Conservation (phyloP, 176 grass and related monocot species). For the Aechmea fasciata region DNA sequence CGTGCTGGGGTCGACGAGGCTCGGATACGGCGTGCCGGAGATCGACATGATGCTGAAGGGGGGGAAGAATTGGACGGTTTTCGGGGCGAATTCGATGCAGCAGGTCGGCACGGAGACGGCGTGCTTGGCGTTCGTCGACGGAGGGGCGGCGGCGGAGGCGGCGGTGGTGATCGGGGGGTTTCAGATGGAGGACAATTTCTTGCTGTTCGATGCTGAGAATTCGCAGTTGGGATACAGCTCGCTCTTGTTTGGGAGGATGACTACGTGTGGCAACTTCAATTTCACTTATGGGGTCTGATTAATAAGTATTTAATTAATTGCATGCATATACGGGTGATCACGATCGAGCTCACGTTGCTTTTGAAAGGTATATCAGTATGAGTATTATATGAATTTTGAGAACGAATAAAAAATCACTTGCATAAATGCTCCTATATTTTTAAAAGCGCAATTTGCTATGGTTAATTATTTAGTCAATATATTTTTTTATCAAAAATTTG, state of each 20-base stretch:
- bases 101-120: slow-evolving; percentile 10
- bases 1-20: slow-evolving; percentile 22
- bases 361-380: no score
- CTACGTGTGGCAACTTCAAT: slow-evolving; percentile 29
- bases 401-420: no score
- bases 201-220: slow-evolving; percentile 41
- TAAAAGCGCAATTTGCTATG: no score
- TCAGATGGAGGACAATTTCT: slow-evolving; percentile 44
- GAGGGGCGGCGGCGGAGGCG: slow-evolving; percentile 10
- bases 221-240: slow-evolving; percentile 26
- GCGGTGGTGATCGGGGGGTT: slow-evolving; percentile 35
- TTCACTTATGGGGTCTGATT: slow-evolving; percentile 20
- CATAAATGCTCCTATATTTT: no score
- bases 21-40: slow-evolving; percentile 22
- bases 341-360: no score
- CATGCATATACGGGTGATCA: no score
- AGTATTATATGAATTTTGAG: no score
- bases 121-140: slow-evolving; percentile 39
- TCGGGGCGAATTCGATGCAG: slow-evolving; percentile 36
- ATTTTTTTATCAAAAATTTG: no score
- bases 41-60: slow-evolving; percentile 33
- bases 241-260: slow-evolving; percentile 17
- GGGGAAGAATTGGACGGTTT: slow-evolving; percentile 37
- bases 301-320: no score
- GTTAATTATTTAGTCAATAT: no score